Evolutionary conservation across 2,329 filamentous ascomycete species (phyloP).

Genomic region (Orbilia quercus): DNA sequence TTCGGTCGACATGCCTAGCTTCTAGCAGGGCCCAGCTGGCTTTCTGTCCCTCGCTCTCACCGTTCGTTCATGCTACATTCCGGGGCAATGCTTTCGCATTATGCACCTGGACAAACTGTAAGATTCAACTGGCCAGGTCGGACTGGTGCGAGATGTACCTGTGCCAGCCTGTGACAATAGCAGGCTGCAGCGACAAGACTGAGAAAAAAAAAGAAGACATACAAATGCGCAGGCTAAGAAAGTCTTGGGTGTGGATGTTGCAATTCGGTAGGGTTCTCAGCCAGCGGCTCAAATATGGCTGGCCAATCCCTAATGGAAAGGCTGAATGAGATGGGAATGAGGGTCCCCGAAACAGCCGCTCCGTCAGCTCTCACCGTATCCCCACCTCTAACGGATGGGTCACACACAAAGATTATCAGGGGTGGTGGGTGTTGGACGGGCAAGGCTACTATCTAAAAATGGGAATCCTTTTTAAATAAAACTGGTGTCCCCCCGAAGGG

Average conservation of each 20-base stretch:
- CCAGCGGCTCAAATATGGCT: slow-evolving; percentile 51
- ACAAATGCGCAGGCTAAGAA: slow-evolving; percentile 21
- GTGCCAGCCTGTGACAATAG: slow-evolving; percentile 37
- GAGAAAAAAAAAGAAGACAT: slow-evolving; percentile 14
- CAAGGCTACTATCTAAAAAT: slow-evolving; percentile 56
- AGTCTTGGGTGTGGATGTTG: slow-evolving; percentile 18
- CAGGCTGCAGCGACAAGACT: slow-evolving; percentile 17
- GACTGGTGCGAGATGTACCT: slow-evolving; percentile 51
- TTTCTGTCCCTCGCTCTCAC: too few relatives aligned
- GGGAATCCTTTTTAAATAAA: slow-evolving; percentile 52
- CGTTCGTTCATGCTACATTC: slow-evolving; percentile 8
- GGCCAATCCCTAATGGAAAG: slow-evolving; percentile 30
- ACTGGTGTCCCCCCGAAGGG: slow-evolving; percentile 28
- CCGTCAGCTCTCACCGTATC: slow-evolving; percentile 50
- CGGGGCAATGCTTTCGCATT: slow-evolving; percentile 10
- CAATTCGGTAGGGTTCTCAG: slow-evolving; percentile 39
- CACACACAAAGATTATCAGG: slow-evolving; percentile 37
- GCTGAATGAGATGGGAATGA: slow-evolving; percentile 41
- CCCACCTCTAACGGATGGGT: slow-evolving; percentile 42
- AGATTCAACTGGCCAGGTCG: slow-evolving; percentile 31
- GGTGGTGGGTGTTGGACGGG: slow-evolving; percentile 23
- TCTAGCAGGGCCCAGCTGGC: slow-evolving; percentile 20
- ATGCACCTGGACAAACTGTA: slow-evolving; percentile 25
- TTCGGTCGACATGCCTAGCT: slow-evolving; percentile 26
- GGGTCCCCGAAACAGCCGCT: slow-evolving; percentile 53